Evolutionary conservation across 352 stramenopile species (phyloP).

Genomic region (Halophytophthora batemanensis): DNA sequence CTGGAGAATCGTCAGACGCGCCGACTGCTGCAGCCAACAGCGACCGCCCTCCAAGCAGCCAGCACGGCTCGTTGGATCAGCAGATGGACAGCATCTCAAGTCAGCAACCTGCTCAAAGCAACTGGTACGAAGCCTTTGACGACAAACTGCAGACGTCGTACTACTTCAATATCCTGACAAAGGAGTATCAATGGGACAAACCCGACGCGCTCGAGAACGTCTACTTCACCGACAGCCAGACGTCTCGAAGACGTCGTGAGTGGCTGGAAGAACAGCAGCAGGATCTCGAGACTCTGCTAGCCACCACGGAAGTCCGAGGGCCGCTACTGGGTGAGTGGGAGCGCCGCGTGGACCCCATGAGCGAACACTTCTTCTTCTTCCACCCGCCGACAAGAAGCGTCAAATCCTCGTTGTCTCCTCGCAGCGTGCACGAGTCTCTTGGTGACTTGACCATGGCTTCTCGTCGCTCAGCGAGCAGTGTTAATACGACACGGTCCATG

Average conservation of each 20-base stretch:
- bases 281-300: slow-evolving; percentile 31
- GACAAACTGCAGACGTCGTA: slow-evolving; percentile 62
- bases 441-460: slow-evolving; percentile 16
- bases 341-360: slow-evolving; percentile 56
- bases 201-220: slow-evolving; percentile 29
- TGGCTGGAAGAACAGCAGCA: slow-evolving; percentile 56
- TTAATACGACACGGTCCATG: slow-evolving; percentile 33
- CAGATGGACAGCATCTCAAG: neutral
- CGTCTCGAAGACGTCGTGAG: slow-evolving; percentile 32
- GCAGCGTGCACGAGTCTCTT: slow-evolving; percentile 41
- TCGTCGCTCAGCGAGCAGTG: slow-evolving; percentile 21
- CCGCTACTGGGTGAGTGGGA: slow-evolving; percentile 57
- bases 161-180: slow-evolving; percentile 71
- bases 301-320: slow-evolving; percentile 21
- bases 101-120: slow-evolving; percentile 3
- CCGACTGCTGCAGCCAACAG: neutral
- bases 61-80: slow-evolving; percentile 1
- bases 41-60: slow-evolving; percentile 4
- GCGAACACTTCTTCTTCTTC: slow-evolving; percentile 68
- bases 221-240: slow-evolving; percentile 41
- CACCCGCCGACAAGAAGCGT: slow-evolving; percentile 45
- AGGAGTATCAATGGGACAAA: slow-evolving; percentile 76
- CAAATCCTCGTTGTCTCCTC: slow-evolving; percentile 55
- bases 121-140: slow-evolving; percentile 80
- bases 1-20: neutral